A percentile compares a stretch with the other conserved stretches of the same genome.
Evolutionary conservation across 176 grass and related monocot genomes (phyloP).

Genomic region (Aegilops umbellulata): DNA sequence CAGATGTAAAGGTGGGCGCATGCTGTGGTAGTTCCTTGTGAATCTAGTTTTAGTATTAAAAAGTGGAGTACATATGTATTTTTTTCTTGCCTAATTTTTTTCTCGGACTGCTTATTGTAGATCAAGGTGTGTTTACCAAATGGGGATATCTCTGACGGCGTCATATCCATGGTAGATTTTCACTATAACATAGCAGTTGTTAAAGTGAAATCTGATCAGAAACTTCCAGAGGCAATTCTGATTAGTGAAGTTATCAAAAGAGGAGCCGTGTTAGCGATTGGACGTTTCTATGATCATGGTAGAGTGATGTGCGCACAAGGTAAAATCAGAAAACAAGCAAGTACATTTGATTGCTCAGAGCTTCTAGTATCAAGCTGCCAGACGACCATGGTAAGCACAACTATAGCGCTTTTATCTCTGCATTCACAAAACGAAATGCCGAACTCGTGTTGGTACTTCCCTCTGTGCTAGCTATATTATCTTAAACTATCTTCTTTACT

Average conservation of each 20-base stretch:
- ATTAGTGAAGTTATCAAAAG: background rate
- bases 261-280: conserved; percentile 8
- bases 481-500: too few relatives aligned
- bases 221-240: background rate
- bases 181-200: background rate
- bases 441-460: too few relatives aligned
- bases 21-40: background rate
- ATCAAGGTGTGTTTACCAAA: background rate
- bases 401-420: too few relatives aligned
- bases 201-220: background rate
- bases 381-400: conserved; percentile 8
- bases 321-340: background rate
- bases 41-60: background rate
- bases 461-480: too few relatives aligned
- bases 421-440: too few relatives aligned
- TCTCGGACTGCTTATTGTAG: background rate
- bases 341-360: background rate
- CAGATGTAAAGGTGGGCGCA: background rate
- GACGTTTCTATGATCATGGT: background rate
- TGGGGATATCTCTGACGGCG: background rate
- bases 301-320: background rate
- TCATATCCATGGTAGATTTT: background rate
- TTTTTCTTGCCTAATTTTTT: background rate
- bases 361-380: conserved; percentile 14
- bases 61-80: background rate